Conservation (phyloP, 495 filamentous ascomycete species). For the Xanthoparmelia taractica region DNA sequence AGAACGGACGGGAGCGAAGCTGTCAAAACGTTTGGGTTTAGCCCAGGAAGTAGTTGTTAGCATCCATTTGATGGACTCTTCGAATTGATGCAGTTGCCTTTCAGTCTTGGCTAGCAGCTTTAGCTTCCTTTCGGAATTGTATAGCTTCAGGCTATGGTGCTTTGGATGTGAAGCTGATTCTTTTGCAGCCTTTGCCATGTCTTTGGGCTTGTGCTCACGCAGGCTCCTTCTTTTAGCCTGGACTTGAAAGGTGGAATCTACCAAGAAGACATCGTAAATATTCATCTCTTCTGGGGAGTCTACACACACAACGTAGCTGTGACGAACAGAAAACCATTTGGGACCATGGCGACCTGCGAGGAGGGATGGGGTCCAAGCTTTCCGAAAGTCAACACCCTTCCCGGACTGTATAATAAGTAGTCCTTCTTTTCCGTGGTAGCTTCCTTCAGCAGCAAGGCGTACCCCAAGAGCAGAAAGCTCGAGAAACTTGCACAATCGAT, state of each 20-base stretch:
- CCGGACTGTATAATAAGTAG: slow-evolving; percentile 84
- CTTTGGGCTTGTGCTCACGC: slow-evolving; percentile 54
- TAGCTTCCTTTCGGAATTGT: slow-evolving; percentile 80
- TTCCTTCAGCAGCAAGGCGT: slow-evolving; percentile 88
- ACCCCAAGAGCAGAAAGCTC: slow-evolving; percentile 93
- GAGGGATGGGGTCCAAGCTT: slow-evolving; percentile 64
- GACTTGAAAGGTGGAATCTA: slow-evolving; percentile 76
- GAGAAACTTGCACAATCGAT: slow-evolving; percentile 90
- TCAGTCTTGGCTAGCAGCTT: slow-evolving; percentile 91
- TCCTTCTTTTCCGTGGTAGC: slow-evolving; percentile 97
- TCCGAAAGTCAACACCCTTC: slow-evolving; percentile 83
- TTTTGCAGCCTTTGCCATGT: slow-evolving; percentile 53
- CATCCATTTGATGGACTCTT: slow-evolving; percentile 86
- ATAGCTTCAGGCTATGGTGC: slow-evolving; percentile 75
- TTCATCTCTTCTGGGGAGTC: slow-evolving; percentile 98
- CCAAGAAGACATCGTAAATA: slow-evolving; percentile 95
- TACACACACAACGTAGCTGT: slow-evolving; percentile 95
- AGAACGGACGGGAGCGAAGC: slow-evolving; percentile 84
- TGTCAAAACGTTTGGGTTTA: slow-evolving; percentile 75
- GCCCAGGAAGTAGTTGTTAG: slow-evolving; percentile 70
- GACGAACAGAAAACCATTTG: slow-evolving; percentile 97
- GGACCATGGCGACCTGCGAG: slow-evolving; percentile 75
- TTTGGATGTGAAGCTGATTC: slow-evolving; percentile 59
- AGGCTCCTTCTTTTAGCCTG: slow-evolving; percentile 57
- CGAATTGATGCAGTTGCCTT: slow-evolving; percentile 80